Percentiles rank a stretch among this genome's conserved stretches.
Evolutionary conservation across 1,284 basidiomycete species (phyloP).

Genomic region (Leccinum fuscescens): DNA sequence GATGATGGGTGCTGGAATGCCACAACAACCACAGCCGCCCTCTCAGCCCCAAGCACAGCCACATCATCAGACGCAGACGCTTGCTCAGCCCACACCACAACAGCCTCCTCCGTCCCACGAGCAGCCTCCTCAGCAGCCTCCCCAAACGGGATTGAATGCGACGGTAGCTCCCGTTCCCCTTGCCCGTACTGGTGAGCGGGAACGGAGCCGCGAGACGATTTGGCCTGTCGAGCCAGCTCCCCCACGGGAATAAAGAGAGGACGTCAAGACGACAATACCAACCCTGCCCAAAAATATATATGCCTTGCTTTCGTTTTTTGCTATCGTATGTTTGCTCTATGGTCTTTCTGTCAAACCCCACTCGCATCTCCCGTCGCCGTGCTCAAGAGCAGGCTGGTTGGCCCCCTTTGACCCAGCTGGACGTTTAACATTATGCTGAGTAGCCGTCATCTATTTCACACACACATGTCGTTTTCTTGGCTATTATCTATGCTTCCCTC

Average conservation of each 20-base stretch:
- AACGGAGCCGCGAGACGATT: slow-evolving; percentile 30
- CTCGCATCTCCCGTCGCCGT: slow-evolving; percentile 17
- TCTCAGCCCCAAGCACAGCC: slow-evolving; percentile 24
- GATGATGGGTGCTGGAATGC: slow-evolving; percentile 39
- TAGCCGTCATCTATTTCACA: slow-evolving; percentile 16
- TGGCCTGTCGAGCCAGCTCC: slow-evolving; percentile 32
- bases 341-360: slow-evolving; percentile 23
- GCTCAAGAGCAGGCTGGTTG: slow-evolving; percentile 12
- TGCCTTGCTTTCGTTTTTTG: slow-evolving; percentile 29
- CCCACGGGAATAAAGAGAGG: slow-evolving; percentile 25
- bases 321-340: slow-evolving; percentile 24
- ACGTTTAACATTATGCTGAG: slow-evolving; percentile 32
- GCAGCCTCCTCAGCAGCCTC: slow-evolving; percentile 26
- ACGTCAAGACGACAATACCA: slow-evolving; percentile 14
- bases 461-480: slow-evolving; percentile 24
- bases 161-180: slow-evolving; percentile 21
- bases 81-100: slow-evolving; percentile 23
- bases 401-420: slow-evolving; percentile 14
- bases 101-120: slow-evolving; percentile 27
- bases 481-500: slow-evolving; percentile 29
- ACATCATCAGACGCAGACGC: slow-evolving; percentile 20
- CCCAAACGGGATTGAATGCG: slow-evolving; percentile 16
- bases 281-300: slow-evolving; percentile 21
- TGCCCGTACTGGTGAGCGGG: slow-evolving; percentile 26
- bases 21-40: slow-evolving; percentile 22